Evolutionary conservation across 805 yeast genomes (phyloP).

Genomic region (Metschnikowia noctiluminum): DNA sequence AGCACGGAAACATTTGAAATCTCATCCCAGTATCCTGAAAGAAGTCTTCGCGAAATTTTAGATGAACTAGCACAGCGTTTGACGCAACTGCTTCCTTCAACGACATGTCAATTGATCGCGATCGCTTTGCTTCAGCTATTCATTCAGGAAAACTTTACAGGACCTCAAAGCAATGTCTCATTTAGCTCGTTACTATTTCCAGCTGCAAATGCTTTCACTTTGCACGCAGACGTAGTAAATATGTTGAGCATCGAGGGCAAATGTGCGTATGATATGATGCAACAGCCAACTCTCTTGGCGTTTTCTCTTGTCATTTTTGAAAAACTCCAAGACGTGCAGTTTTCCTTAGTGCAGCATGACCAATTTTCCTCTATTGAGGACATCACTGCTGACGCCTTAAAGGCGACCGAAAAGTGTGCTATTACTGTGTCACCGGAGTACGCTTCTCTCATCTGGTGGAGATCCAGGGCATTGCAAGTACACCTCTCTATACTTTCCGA

Average conservation of each 20-base stretch:
- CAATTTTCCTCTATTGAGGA: slow-evolving; percentile 25
- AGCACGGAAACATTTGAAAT: slow-evolving; percentile 12
- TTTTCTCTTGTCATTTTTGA: slow-evolving; percentile 33
- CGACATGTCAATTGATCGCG: slow-evolving; percentile 40
- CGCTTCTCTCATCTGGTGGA: slow-evolving; percentile 71
- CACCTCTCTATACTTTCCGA: slow-evolving; percentile 66
- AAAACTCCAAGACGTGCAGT: slow-evolving; percentile 39
- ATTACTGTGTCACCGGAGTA: slow-evolving; percentile 27
- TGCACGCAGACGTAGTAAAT: slow-evolving; percentile 33
- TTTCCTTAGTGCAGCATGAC: slow-evolving; percentile 41
- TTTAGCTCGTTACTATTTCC: slow-evolving; percentile 32
- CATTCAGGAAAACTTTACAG: slow-evolving; percentile 76
- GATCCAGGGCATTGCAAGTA: slow-evolving; percentile 61
- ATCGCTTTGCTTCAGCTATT: slow-evolving; percentile 65
- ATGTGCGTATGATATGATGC: slow-evolving; percentile 55
- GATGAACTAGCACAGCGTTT: slow-evolving; percentile 6
- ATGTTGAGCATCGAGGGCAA: slow-evolving; percentile 62
- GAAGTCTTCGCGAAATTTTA: slow-evolving; percentile 20
- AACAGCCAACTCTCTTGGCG: slow-evolving; percentile 35
- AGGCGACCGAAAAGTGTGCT: slow-evolving; percentile 7
- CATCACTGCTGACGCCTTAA: slow-evolving; percentile 16
- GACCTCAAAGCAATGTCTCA: slow-evolving; percentile 57
- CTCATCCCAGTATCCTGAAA: slow-evolving; percentile 22
- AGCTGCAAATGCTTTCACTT: slow-evolving; percentile 14
- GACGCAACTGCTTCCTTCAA: slow-evolving; percentile 4